Evolutionary conservation across 345 rosid genomes (phyloP).

Genomic region (Erodium maritimum): DNA sequence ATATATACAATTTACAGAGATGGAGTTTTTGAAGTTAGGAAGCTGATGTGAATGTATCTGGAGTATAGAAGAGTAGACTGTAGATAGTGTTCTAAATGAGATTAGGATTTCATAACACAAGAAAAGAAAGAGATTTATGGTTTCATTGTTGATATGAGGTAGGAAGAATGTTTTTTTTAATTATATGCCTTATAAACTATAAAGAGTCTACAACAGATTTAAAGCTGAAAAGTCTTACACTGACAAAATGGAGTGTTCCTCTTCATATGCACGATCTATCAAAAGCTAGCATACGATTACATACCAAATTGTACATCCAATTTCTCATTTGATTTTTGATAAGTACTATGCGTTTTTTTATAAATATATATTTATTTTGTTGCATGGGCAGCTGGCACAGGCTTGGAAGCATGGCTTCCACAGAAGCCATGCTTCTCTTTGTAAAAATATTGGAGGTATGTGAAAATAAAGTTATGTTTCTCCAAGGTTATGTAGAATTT

Average conservation of each 20-base stretch:
- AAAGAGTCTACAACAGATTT: background rate
- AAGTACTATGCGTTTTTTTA: too few species aligned
- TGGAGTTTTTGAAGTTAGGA: background rate
- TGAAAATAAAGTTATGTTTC: conserved; percentile 11
- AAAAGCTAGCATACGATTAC: too few species aligned
- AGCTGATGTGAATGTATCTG: background rate
- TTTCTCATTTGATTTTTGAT: conserved; percentile 5
- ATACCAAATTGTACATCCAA: too few species aligned
- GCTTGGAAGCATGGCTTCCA: conserved; percentile 79
- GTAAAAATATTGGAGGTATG: conserved; percentile 94
- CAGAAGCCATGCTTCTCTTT: conserved; percentile 99
- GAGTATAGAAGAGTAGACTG: background rate
- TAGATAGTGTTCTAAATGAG: background rate
- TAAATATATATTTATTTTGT: conserved; percentile 9
- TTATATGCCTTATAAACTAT: background rate
- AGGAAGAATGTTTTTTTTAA: too few species aligned
- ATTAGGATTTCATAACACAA: background rate
- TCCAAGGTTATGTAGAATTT: conserved; percentile 1
- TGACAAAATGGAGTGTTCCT: background rate
- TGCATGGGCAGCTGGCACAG: conserved; percentile 79
- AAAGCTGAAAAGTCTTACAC: background rate
- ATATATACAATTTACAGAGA: too few species aligned
- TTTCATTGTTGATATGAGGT: too few species aligned
- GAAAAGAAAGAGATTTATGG: background rate
- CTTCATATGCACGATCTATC: background rate